phyloP scores from a whole-genome alignment of 2,329 filamentous ascomycete species.

The Dactylellina sp. region DNA sequence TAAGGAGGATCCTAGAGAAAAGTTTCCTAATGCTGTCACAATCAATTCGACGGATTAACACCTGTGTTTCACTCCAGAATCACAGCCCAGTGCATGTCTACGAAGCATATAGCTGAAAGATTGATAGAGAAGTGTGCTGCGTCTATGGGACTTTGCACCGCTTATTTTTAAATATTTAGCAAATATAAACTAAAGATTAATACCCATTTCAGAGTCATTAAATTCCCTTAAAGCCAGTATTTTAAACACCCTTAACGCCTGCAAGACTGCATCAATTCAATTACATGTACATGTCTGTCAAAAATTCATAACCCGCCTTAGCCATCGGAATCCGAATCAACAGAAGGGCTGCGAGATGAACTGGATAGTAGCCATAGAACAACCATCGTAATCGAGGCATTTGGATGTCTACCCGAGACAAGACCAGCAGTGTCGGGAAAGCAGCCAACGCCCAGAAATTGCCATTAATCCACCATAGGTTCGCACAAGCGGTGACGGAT shows the following conservation, averaged over 20 bases:
- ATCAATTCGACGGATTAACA: too few relatives aligned
- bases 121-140: too few relatives aligned
- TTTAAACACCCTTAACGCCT: background rate
- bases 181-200: too few relatives aligned
- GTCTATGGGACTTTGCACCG: too few relatives aligned
- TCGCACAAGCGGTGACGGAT: conserved; percentile 14
- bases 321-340: conserved; percentile 39
- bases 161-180: too few relatives aligned
- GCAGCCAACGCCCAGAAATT: conserved; percentile 45
- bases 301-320: conserved; percentile 30
- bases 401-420: conserved; percentile 20
- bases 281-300: conserved; percentile 1
- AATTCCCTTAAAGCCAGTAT: background rate
- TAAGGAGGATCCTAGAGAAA: too few relatives aligned
- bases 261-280: too few relatives aligned
- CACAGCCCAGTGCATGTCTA: too few relatives aligned
- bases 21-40: too few relatives aligned
- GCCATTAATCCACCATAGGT: conserved; percentile 31
- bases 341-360: conserved; percentile 14
- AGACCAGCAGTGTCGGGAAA: conserved; percentile 27
- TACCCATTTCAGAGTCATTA: too few relatives aligned
- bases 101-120: too few relatives aligned
- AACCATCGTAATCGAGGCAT: conserved; percentile 38
- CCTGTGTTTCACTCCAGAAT: too few relatives aligned
- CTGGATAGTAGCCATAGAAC: conserved; percentile 40